These are phyloP conservation scores for Ceratocystis destructans DNA, from an alignment of 2,329 filamentous ascomycete genomes.

Conservation along the genomic window DNA sequence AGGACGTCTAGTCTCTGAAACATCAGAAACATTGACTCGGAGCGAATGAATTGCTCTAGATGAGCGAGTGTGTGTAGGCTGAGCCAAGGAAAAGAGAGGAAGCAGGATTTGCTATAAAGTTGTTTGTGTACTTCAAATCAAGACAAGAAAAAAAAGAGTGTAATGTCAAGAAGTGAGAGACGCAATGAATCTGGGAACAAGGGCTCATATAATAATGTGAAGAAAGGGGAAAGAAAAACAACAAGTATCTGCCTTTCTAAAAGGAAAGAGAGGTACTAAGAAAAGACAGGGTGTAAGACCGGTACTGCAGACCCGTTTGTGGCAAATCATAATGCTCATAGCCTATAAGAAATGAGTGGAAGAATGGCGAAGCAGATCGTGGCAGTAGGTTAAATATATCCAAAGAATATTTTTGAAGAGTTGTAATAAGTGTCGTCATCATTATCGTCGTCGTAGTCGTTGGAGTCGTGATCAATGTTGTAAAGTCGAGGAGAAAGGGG, in stretches of 20 bases:
- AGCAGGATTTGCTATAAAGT: background rate
- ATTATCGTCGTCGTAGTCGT: constrained; percentile 8
- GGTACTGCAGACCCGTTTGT: background rate
- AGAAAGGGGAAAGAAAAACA: background rate
- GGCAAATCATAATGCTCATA: background rate
- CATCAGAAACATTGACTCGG: background rate
- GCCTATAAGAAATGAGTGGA: background rate
- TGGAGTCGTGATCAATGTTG: constrained; percentile 7
- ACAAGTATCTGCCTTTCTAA: background rate
- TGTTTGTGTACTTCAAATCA: background rate
- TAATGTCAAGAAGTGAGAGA: background rate
- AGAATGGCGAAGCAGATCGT: background rate
- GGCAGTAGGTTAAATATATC: background rate
- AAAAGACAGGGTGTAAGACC: background rate
- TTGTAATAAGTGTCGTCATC: constrained; percentile 11
- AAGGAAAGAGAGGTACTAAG: background rate
- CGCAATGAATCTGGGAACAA: background rate
- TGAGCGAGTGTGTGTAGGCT: background rate
- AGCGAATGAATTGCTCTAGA: background rate
- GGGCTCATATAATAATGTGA: background rate
- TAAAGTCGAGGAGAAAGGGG: background rate
- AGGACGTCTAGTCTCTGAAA: constrained; percentile 2
- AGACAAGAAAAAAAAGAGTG: background rate
- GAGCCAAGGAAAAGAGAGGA: background rate
- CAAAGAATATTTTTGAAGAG: background rate